Conservation (phyloP, 495 filamentous ascomycete genomes). For the Neurospora terricola region DNA sequence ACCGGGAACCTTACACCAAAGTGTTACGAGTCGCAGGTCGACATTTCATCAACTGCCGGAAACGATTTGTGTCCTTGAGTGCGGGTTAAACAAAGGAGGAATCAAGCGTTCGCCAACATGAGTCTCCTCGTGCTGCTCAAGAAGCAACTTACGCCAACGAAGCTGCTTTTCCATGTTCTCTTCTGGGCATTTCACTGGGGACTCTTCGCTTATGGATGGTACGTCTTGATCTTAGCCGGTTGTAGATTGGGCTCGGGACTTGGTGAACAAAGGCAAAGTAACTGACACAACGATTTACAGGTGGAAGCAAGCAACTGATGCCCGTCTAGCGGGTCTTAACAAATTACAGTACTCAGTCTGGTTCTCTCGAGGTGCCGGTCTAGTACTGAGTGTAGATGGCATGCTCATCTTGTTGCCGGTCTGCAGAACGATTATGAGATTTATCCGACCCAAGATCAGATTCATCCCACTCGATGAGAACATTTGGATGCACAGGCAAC, state of each 20-base stretch:
- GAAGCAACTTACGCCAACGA: conserved; percentile 54
- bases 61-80: conserved; percentile 12
- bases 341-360: conserved; percentile 80
- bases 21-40: conserved; percentile 39
- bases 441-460: conserved; percentile 74
- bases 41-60: conserved; percentile 24
- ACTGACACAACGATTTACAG: conserved; percentile 32
- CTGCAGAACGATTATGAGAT: conserved; percentile 81
- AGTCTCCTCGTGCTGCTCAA: conserved; percentile 28
- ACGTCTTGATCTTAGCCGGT: conserved; percentile 19
- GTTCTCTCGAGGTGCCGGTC: conserved; percentile 86
- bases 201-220: conserved; percentile 87
- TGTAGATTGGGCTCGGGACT: background rate
- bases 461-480: conserved; percentile 91
- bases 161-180: conserved; percentile 69
- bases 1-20: background rate
- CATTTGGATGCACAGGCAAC: conserved; percentile 93
- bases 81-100: conserved; percentile 13
- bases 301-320: conserved; percentile 64
- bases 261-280: background rate
- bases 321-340: conserved; percentile 66
- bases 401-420: conserved; percentile 86
- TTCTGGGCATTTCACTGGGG: conserved; percentile 80
- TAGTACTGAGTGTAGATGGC: conserved; percentile 72
- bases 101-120: conserved; percentile 28